Percentiles rank a stretch among this genome's conserved stretches.
Conservation (phyloP, 768 basidiomycete species). For the Amanita pallidorosea region DNA sequence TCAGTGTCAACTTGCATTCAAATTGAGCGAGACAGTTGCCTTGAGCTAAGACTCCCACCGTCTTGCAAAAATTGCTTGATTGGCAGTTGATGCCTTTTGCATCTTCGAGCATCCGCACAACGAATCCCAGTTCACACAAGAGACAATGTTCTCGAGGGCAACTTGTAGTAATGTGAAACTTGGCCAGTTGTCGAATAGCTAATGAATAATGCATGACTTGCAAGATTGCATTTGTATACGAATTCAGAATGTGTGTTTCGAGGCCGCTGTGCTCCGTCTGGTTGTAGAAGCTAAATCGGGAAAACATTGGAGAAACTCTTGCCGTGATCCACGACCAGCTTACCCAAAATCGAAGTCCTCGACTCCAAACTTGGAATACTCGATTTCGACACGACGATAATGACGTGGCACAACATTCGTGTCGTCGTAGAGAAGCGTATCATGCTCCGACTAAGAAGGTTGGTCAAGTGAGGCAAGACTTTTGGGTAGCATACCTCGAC, state of each 20-base stretch:
- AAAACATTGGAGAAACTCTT: not conserved
- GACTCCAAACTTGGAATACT: constrained; percentile 96
- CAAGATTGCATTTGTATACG: constrained; percentile 86
- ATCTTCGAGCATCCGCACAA: constrained; percentile 92
- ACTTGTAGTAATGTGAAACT: constrained; percentile 82
- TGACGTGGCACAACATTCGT: constrained; percentile 58
- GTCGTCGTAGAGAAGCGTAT: constrained; percentile 41
- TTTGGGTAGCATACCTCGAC: constrained; percentile 28
- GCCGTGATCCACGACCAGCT: constrained; percentile 10
- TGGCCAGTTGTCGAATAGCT: constrained; percentile 75
- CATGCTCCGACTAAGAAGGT: constrained; percentile 34
- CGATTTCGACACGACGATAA: constrained; percentile 92
- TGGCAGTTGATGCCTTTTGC: constrained; percentile 92
- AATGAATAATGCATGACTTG: constrained; percentile 82
- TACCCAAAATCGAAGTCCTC: constrained; percentile 99
- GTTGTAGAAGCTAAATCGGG: constrained; percentile 72
- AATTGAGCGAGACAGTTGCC: constrained; percentile 29
- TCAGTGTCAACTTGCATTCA: not conserved
- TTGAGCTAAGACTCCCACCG: constrained; percentile 81
- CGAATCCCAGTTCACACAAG: constrained; percentile 90
- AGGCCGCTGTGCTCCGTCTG: constrained; percentile 83
- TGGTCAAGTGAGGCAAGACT: not conserved
- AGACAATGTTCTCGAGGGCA: constrained; percentile 90
- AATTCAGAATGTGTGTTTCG: constrained; percentile 95
- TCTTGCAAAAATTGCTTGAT: constrained; percentile 93